phyloP scores from a whole-genome alignment of 2,329 filamentous ascomycete species.

The Pseudopithomyces chartarum region DNA sequence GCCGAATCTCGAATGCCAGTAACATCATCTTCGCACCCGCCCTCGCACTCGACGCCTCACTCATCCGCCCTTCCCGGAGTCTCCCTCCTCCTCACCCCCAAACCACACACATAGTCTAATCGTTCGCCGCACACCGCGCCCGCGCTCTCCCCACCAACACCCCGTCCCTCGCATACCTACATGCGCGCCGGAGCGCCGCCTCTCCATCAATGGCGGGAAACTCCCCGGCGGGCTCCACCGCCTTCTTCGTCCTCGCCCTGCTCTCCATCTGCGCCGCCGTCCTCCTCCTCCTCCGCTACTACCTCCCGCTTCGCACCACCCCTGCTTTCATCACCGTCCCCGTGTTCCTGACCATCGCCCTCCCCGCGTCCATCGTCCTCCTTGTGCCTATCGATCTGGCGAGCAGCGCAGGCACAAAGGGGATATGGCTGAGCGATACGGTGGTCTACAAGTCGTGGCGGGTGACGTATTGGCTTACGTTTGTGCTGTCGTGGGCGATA shows the following conservation, averaged over 20 bases:
- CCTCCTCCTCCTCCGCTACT: constrained; percentile 84
- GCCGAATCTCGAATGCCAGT: constrained; percentile 23
- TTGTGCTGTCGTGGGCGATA: constrained; percentile 92
- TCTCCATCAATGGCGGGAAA: constrained; percentile 47
- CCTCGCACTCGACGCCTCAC: constrained; percentile 1
- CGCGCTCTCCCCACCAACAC: constrained; percentile 3
- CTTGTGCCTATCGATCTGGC: constrained; percentile 96
- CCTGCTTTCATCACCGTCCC: constrained; percentile 88
- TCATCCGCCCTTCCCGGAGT: neutral
- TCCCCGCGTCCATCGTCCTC: constrained; percentile 88
- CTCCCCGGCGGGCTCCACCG: constrained; percentile 75
- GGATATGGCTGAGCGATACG: constrained; percentile 83
- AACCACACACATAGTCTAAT: neutral
- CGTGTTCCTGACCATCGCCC: constrained; percentile 92
- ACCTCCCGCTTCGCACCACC: constrained; percentile 86
- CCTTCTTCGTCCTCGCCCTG: constrained; percentile 77
- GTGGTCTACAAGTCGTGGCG: constrained; percentile 88
- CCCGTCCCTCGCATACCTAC: constrained; percentile 5
- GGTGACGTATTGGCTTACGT: constrained; percentile 96
- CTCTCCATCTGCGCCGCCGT: constrained; percentile 76
- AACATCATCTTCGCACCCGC: constrained; percentile 18
- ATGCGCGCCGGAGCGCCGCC: constrained; percentile 20
- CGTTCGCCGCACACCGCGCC: neutral
- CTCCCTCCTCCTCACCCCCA: neutral
- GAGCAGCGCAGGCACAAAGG: constrained; percentile 75